Conservation (phyloP, 768 basidiomycete species). For the Xanthoconium purpureum region DNA sequence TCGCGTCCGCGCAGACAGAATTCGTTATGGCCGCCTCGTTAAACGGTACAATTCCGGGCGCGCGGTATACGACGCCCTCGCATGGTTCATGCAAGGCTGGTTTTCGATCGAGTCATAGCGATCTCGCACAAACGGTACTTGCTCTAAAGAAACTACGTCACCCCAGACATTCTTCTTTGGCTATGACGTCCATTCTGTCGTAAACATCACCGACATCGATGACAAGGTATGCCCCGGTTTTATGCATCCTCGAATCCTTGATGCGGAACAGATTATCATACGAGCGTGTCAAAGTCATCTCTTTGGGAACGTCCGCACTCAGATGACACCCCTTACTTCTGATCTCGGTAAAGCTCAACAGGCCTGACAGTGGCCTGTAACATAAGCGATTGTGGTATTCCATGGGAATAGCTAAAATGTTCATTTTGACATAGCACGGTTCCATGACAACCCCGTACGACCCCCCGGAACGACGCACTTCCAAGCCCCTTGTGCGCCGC, state of each 20-base stretch:
- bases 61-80: constrained; percentile 97
- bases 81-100: constrained; percentile 95
- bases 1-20: constrained; percentile 52
- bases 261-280: constrained; percentile 72
- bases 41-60: constrained; percentile 99
- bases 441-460: constrained; percentile 18
- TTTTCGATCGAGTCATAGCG: not conserved
- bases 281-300: constrained; percentile 82
- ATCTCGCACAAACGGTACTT: constrained; percentile 1
- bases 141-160: constrained; percentile 74
- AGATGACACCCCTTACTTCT: constrained; percentile 52
- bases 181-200: constrained; percentile 96
- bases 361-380: constrained; percentile 49
- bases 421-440: not conserved
- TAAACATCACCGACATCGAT: constrained; percentile 99
- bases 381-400: no score
- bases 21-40: constrained; percentile 74
- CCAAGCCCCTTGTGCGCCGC: constrained; percentile 36
- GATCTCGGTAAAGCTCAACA: constrained; percentile 51
- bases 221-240: constrained; percentile 73
- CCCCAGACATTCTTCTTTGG: constrained; percentile 55
- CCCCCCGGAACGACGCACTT: constrained; percentile 41
- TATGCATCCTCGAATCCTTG: not conserved
- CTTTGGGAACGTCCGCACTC: constrained; percentile 55
- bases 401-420: not conserved